phyloP scores from a whole-genome alignment of 2,329 filamentous ascomycete genomes.

The Alternaria ventricosa region DNA sequence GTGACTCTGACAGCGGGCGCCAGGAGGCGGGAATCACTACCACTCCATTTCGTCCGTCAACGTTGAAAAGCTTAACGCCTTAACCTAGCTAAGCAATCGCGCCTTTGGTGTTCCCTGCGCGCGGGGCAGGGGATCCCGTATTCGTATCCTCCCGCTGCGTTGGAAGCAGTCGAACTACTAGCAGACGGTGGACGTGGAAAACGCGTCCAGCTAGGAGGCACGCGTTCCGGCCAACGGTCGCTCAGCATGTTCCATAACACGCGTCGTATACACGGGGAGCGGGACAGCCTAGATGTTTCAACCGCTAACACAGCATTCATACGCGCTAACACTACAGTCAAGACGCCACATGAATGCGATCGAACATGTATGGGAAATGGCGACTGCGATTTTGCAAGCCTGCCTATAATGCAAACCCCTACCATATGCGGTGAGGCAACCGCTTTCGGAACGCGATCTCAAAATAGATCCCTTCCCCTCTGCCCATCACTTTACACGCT shows the following conservation, averaged over 20 bases:
- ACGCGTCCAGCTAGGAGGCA: background rate
- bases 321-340: conserved; percentile 1
- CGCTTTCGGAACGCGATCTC: conserved; percentile 1
- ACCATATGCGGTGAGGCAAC: conserved; percentile 5
- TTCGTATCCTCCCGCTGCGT: conserved; percentile 1
- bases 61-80: background rate
- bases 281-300: background rate
- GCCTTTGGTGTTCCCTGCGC: background rate
- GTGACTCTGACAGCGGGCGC: background rate
- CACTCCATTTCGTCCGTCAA: background rate
- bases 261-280: conserved; percentile 1
- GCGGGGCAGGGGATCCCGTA: background rate
- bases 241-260: background rate
- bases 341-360: conserved; percentile 3
- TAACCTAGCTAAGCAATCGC: background rate
- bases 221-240: background rate
- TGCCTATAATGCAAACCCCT: background rate
- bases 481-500: conserved; percentile 13
- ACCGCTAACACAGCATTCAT: conserved; percentile 3
- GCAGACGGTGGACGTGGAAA: background rate
- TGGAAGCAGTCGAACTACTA: background rate
- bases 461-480: conserved; percentile 16
- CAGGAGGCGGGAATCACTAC: background rate
- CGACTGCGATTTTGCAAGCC: conserved; percentile 2
- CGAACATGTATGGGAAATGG: conserved; percentile 13